Conservation (phyloP, 2,329 filamentous ascomycete species). For the Orbilia blumenaviensis region DNA sequence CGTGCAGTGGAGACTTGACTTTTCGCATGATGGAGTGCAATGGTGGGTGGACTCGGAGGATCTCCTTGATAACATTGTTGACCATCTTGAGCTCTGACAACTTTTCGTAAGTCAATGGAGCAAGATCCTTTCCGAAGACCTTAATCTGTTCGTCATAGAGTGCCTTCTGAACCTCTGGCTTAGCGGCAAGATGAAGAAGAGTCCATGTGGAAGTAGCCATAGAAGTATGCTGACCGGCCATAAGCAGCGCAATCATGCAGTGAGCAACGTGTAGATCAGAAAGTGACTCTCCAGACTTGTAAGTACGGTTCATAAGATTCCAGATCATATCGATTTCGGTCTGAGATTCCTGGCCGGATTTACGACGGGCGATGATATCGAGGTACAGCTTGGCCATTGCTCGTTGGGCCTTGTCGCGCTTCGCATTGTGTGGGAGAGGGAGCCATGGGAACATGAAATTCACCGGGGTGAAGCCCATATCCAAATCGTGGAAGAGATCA, state of each 20-base stretch:
- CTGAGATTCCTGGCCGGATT: conserved; percentile 62
- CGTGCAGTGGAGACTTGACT: conserved; percentile 72
- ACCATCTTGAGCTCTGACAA: conserved; percentile 71
- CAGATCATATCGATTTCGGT: conserved; percentile 76
- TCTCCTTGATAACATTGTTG: conserved; percentile 74
- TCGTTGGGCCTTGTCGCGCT: conserved; percentile 74
- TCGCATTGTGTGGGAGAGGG: conserved; percentile 78
- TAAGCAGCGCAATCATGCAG: conserved; percentile 86
- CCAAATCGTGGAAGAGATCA: conserved; percentile 79
- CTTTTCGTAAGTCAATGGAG: conserved; percentile 69
- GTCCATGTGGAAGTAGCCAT: conserved; percentile 82
- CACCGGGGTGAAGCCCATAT: conserved; percentile 79
- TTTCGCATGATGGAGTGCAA: conserved; percentile 79
- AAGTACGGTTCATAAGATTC: conserved; percentile 78
- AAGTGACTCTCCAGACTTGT: conserved; percentile 75
- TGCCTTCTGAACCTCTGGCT: conserved; percentile 73
- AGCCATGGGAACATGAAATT: conserved; percentile 85
- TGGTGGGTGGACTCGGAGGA: conserved; percentile 74
- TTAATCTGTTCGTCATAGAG: conserved; percentile 73
- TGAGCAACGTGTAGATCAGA: conserved; percentile 81
- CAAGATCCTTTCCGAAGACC: conserved; percentile 67
- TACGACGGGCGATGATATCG: conserved; percentile 73
- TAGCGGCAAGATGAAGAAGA: conserved; percentile 74
- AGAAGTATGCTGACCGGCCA: conserved; percentile 85
- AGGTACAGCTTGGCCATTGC: conserved; percentile 77